Percentiles rank a stretch among this genome's conserved stretches.
Evolutionary conservation across 768 basidiomycete genomes (phyloP).

Genomic region (Amanita rimosa): DNA sequence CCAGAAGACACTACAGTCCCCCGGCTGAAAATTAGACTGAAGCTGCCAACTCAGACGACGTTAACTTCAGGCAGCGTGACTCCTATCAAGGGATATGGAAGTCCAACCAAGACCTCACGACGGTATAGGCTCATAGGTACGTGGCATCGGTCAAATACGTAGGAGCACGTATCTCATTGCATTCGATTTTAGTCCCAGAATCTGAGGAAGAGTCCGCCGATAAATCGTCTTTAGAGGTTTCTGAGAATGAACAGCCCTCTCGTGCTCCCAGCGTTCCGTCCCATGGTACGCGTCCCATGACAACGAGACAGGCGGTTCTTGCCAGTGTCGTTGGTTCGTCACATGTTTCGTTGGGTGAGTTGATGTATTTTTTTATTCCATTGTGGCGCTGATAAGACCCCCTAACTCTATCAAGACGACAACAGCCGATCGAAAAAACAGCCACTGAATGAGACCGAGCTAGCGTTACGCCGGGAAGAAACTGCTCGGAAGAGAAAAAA

Average conservation of each 20-base stretch:
- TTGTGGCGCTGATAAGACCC: not conserved
- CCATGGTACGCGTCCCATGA: conserved; percentile 28
- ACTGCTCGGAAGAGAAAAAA: conserved; percentile 75
- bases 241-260: conserved; percentile 10
- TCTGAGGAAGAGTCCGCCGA: conserved; percentile 27
- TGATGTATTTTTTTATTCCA: not conserved
- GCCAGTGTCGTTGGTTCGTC: conserved; percentile 58
- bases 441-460: conserved; percentile 57
- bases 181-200: conserved; percentile 18
- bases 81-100: conserved; percentile 17
- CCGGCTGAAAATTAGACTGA: conserved; percentile 52
- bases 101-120: conserved; percentile 14
- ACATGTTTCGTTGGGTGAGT: conserved; percentile 53
- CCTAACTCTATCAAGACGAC: conserved; percentile 8
- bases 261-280: conserved; percentile 18
- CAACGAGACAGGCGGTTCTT: conserved; percentile 58
- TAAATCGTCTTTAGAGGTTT: conserved; percentile 14
- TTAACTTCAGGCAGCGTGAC: conserved; percentile 18
- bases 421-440: conserved; percentile 43
- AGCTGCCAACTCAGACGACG: conserved; percentile 29
- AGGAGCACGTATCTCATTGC: too few species aligned
- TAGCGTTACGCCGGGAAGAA: conserved; percentile 68
- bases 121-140: conserved; percentile 15
- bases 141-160: not conserved
- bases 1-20: conserved; percentile 16